Percentiles rank a stretch among this genome's conserved stretches.
Evolutionary conservation across 139 green algal genomes (phyloP).

Genomic region (Cymbomonas tetramitiformis): DNA sequence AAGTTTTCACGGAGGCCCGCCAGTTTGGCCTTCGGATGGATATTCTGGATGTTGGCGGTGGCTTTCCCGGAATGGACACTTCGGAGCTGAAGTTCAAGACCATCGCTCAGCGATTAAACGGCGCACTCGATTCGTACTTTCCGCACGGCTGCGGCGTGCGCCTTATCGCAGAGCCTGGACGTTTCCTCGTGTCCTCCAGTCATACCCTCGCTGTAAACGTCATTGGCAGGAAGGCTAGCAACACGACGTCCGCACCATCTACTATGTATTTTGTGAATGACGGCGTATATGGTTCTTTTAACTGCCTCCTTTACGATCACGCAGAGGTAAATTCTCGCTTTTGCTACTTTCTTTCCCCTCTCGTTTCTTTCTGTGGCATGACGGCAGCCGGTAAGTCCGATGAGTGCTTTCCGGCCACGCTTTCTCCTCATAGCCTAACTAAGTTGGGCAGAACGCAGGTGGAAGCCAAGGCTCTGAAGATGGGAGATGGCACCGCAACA

Average conservation of each 20-base stretch:
- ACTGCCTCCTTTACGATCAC: constrained; percentile 79
- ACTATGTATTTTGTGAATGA: constrained; percentile 75
- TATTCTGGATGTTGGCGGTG: constrained; percentile 87
- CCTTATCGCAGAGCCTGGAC: constrained; percentile 88
- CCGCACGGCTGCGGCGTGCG: constrained; percentile 49
- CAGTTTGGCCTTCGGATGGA: constrained; percentile 65
- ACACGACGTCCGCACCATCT: neutral
- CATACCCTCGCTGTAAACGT: constrained; percentile 61
- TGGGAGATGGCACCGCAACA: too few relatives aligned
- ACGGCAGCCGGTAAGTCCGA: too few relatives aligned
- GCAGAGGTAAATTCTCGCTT: constrained; percentile 15
- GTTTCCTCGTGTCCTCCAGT: constrained; percentile 85
- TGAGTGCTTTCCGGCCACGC: too few relatives aligned
- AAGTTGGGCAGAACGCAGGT: too few relatives aligned
- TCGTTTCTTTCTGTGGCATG: too few relatives aligned
- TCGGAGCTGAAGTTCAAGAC: too few relatives aligned
- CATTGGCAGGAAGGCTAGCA: constrained; percentile 48
- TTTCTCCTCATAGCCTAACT: too few relatives aligned
- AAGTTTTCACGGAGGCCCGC: constrained; percentile 60
- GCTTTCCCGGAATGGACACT: constrained; percentile 77
- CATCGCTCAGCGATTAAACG: constrained; percentile 66
- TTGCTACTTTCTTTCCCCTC: too few relatives aligned
- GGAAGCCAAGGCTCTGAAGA: too few relatives aligned
- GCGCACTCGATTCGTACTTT: constrained; percentile 68
- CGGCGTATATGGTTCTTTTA: constrained; percentile 91